Evolutionary conservation across 2,329 filamentous ascomycete genomes (phyloP), one percentile per base, ranked within the genome.

Genomic region (Hypoxylon sp.): DNA sequence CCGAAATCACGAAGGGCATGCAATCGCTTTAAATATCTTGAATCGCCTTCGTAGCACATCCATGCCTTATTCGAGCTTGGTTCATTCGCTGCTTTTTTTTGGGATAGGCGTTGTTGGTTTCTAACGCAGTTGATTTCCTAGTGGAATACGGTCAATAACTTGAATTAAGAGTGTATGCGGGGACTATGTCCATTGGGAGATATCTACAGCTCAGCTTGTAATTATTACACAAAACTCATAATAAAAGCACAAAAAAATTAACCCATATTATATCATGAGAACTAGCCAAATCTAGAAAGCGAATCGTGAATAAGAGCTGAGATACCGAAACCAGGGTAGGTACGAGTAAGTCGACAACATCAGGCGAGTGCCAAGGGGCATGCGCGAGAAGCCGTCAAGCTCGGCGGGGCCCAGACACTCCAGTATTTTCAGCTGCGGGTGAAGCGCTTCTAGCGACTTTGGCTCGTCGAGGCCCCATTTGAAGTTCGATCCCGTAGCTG

Each of bases 401-500:
- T 68, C 69, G n/a, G 57, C 19, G 3, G 67, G 65, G 1, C 69
- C 63, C 6, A 67, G 43, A 45, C 63, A 63, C 12, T 75, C 70
- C 11, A 72, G 30, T 63, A 75, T 45, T 16, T 48, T 61, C 30
- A 75, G 54, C 7, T 52, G 54, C 1, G 69, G 70, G 23, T 75
- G 71, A 11, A 73, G 48, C 23, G 47, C 47, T 39, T 73, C 73
- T 6, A 75, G 46, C 21, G 59, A 63, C 45, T 68, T 61, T 1
- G 72, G 59, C 6, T 75, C 71, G 37, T 73, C 67, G 30, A 75
- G 45, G n/a, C 64, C 70, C 73, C 71, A 75, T 45, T 64, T 55
- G 32, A 72, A 73, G 51, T 27, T 56, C n/a, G 71, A 61, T 12
- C 72, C 71, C 2, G 71, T 72, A 12, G 60, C 61, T 14, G 39